phyloP scores from a whole-genome alignment of 441 rosid genomes.

The Jatropha podagrica region DNA sequence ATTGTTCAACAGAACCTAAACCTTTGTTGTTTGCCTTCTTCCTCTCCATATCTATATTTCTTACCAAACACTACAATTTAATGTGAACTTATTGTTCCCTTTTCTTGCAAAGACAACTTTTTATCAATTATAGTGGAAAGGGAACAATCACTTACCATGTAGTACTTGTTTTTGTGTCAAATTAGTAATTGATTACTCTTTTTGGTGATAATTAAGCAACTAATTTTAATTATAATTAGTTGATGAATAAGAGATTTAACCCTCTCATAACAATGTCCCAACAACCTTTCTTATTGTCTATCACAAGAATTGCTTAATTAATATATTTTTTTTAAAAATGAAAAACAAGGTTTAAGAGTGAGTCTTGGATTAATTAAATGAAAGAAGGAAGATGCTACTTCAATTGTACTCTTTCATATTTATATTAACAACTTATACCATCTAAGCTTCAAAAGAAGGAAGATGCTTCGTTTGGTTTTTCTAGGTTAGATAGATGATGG shows the following conservation, averaged over 20 bases:
- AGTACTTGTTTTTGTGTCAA: background rate
- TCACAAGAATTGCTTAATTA: background rate
- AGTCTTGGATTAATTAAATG: background rate
- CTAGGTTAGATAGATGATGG: no score
- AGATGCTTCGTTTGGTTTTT: no score
- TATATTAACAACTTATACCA: no score
- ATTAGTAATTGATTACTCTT: background rate
- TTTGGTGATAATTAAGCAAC: background rate
- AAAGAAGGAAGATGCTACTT: background rate
- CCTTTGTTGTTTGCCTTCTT: no score
- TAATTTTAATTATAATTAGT: background rate
- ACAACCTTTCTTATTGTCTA: background rate
- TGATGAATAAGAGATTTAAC: conserved; percentile 1
- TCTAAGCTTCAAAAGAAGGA: no score
- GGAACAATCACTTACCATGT: background rate
- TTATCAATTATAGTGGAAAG: background rate
- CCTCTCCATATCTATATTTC: no score
- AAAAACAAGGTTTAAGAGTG: background rate
- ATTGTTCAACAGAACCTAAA: no score
- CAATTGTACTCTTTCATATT: background rate
- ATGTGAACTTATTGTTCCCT: background rate
- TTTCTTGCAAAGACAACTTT: background rate
- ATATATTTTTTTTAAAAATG: background rate
- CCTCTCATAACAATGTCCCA: background rate
- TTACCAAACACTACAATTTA: no score